These are phyloP conservation scores for Trichoderma citrinoviride DNA, from an alignment of 2,329 filamentous ascomycete species.

Conservation along the genomic window DNA sequence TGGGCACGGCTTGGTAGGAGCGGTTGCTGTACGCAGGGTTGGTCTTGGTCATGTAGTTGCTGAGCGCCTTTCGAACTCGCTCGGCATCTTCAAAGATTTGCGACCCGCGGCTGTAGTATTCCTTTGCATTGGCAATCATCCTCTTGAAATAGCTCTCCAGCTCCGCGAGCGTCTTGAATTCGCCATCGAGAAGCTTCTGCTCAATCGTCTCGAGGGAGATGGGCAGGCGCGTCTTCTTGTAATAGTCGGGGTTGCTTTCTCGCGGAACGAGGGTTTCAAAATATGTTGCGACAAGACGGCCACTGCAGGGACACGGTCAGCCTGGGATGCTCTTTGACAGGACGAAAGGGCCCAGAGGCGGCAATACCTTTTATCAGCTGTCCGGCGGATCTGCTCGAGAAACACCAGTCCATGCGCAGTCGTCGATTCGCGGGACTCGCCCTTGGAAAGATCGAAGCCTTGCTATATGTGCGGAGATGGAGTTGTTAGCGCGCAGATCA, in stretches of 20 bases:
- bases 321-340: not conserved
- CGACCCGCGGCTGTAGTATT: conserved; percentile 73
- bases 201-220: conserved; percentile 77
- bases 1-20: conserved; percentile 68
- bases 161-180: conserved; percentile 68
- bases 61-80: conserved; percentile 78
- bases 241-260: conserved; percentile 69
- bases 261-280: conserved; percentile 71
- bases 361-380: conserved; percentile 74
- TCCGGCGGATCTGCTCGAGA: conserved; percentile 70
- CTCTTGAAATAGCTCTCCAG: conserved; percentile 85
- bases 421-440: conserved; percentile 66
- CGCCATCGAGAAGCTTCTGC: conserved; percentile 64
- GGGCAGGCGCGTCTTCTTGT: conserved; percentile 71
- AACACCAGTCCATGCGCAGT: conserved; percentile 70
- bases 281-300: conserved; percentile 69
- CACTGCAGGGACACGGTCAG: conserved; percentile 46
- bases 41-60: conserved; percentile 81
- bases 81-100: conserved; percentile 80
- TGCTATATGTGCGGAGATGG: conserved; percentile 21
- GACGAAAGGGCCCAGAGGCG: not conserved
- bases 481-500: conserved; percentile 14
- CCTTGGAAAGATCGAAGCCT: conserved; percentile 50
- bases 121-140: conserved; percentile 83
- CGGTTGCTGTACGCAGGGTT: conserved; percentile 76